Evolutionary conservation across 2,329 filamentous ascomycete species (phyloP), one percentile per base, ranked within the genome.

Genomic region (Paecilomyces niveus): DNA sequence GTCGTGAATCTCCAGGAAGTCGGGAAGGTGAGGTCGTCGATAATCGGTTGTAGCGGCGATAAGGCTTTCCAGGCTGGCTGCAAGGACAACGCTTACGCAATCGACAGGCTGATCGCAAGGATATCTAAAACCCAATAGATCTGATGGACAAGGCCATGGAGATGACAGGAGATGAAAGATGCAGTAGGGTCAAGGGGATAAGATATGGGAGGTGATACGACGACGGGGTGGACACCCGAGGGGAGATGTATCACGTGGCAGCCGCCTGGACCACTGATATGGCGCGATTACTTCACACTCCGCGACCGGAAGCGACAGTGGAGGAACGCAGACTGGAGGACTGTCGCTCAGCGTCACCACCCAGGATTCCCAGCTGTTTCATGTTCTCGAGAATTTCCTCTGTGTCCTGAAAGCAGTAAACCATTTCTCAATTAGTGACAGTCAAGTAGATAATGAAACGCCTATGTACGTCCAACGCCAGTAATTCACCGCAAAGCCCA

Each of bases 61-160:
- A 74, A 74, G 70, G 70, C 68, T 70, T 69, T 75, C 72, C 70
- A 68, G 69, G 74, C 75, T 77, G 73, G 77, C 69, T 76, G 73
- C 74, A 75, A 71, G 74, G 75, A 71, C 67, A 72, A 68, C 65
- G 68, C 71, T 72, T 70, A 71, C 64, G 69, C 63, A 67, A 71
- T 68, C 65, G 68, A 70, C 70, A 68, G 61, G 72, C 76, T 77
- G 69, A 78, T 77, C 78, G 77, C 69, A 66, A 22, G 33, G 45
- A 54, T 54, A 77, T 74, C 76, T 78, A 81, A 77, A 76, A 71
- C 65, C 63, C 64, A 61, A 56, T 45, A 65, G 63, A 65, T 54
- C 55, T 57, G 59, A 59, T 55, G 54, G 33, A 62, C 29, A 58
- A 51, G 60, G 59, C 62, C 64, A 69, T 50, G 33, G 32, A 54